Evolutionary conservation across 495 filamentous ascomycete species (phyloP), one percentile per base, ranked within the genome.

Genomic region (Penicillium silybi): DNA sequence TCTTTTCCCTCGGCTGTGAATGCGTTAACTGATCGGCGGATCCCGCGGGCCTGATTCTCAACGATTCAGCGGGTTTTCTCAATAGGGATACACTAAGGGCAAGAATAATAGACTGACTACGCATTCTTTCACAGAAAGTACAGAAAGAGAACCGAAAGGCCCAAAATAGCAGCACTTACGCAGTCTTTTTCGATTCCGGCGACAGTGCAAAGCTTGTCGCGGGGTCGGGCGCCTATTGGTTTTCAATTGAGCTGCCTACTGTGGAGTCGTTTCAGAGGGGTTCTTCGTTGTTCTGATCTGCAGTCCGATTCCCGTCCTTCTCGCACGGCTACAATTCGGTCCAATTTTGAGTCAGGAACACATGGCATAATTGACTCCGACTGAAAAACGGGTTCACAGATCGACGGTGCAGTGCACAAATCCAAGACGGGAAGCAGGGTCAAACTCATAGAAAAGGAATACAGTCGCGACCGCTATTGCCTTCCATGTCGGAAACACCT

Each of bases 161-260:
- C 40, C 6, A 38, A 44, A 51, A 51, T 50, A 50, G 41, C 16
- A 39, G 15, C 19, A 29, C 41, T 43, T 38, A 50, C 48, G 48
- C 29, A 51, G 29, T 43, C n/a, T 35, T 23, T 9, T 11, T 32
- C 29, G 22, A n/a, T 27, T 35, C 25, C 29, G 19, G 23, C 19
- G 22, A 23, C 32, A 29, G 37, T 20, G 38, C 37, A 42, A 49
- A 49, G 47, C 47, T 49, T 49, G 47, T 41, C 41, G 11, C 22
- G 16, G 38, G 25, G 23, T 10, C 38, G 10, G 2, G 6, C 17
- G 7, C 26, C 38, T 17, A 42, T 32, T 42, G 46, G 46, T n/a
- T 17, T 16, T 18, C 38, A 49, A 32, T 49, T 32, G 38, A 16
- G 47, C 17, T 42, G 38, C 47, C 23, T 49, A 37, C 9, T 19